Percentiles rank a stretch among this genome's conserved stretches.
phyloP scores from a whole-genome alignment of 2,329 filamentous ascomycete species.

The Diaporthe vexans region DNA sequence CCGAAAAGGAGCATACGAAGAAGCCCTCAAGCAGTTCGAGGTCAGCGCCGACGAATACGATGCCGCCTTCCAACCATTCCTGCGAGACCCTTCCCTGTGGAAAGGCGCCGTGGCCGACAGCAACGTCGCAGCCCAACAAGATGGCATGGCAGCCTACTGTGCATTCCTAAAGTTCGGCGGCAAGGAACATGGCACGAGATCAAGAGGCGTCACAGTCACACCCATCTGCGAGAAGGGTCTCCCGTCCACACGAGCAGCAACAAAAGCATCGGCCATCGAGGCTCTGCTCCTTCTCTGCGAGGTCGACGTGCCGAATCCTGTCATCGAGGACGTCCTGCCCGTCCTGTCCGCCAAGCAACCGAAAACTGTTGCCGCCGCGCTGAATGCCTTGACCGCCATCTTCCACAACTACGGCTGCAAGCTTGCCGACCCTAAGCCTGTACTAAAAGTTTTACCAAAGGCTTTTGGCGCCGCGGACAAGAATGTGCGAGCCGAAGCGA shows the following conservation, averaged over 20 bases:
- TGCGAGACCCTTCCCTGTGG: constrained; percentile 88
- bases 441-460: constrained; percentile 90
- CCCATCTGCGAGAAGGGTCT: constrained; percentile 93
- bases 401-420: constrained; percentile 97
- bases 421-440: constrained; percentile 91
- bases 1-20: constrained; percentile 94
- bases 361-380: constrained; percentile 81
- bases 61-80: constrained; percentile 87
- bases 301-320: constrained; percentile 84
- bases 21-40: constrained; percentile 89
- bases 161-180: constrained; percentile 94
- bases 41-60: constrained; percentile 87
- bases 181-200: constrained; percentile 81
- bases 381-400: constrained; percentile 84
- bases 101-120: constrained; percentile 94
- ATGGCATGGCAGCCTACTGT: constrained; percentile 88
- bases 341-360: constrained; percentile 89
- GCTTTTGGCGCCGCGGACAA: constrained; percentile 97
- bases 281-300: constrained; percentile 91
- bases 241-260: constrained; percentile 86
- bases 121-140: constrained; percentile 96
- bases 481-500: constrained; percentile 94
- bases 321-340: constrained; percentile 92
- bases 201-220: constrained; percentile 79
- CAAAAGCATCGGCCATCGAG: constrained; percentile 89